Percentiles rank a stretch among this genome's conserved stretches.
phyloP scores from a whole-genome alignment of 306 rosid species.

The Cicer arietinum region DNA sequence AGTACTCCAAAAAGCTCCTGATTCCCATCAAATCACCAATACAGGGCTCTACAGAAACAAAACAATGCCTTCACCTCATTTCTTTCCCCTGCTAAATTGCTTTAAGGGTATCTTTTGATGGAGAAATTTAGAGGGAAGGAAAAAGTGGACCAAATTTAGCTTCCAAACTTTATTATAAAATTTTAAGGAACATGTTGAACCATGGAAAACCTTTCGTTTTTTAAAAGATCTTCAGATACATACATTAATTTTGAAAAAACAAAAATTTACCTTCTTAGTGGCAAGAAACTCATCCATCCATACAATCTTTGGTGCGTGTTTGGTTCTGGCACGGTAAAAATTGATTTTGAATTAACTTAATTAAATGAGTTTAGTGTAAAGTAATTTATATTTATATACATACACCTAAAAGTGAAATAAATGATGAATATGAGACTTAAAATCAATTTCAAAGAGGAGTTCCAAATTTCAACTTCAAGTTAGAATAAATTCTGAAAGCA shows the following conservation, averaged over 20 bases:
- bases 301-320: background rate
- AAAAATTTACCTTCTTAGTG: background rate
- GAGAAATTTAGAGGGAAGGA: background rate
- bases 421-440: background rate
- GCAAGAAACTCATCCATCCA: slow-evolving; percentile 12
- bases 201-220: background rate
- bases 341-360: background rate
- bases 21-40: background rate
- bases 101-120: background rate
- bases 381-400: background rate
- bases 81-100: background rate
- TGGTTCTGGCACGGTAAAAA: too few relatives aligned
- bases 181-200: background rate
- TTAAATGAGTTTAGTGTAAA: background rate
- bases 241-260: too few relatives aligned
- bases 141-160: background rate
- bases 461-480: background rate
- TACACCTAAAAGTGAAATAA: background rate
- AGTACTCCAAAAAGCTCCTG: background rate
- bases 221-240: too few relatives aligned
- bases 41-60: background rate
- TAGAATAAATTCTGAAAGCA: background rate
- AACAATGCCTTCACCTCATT: background rate
- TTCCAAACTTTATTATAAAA: background rate
- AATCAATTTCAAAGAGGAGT: background rate